phyloP scores from a whole-genome alignment of 2,329 filamentous ascomycete species.

The Sporothrix humicola region DNA sequence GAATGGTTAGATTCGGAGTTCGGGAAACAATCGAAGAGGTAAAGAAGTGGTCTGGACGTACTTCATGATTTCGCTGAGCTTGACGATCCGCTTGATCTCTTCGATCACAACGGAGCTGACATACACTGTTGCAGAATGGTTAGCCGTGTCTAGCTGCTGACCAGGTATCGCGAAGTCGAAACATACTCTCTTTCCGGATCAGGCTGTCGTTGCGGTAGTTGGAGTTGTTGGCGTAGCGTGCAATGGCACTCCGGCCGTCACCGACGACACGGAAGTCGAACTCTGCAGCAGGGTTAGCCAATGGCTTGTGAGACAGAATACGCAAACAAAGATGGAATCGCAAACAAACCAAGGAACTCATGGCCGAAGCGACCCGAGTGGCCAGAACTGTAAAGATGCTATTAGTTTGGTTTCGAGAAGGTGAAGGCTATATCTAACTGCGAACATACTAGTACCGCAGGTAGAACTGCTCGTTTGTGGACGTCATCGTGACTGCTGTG shows the following conservation, averaged over 20 bases:
- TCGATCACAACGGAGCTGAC: constrained; percentile 88
- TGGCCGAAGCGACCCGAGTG: constrained; percentile 97
- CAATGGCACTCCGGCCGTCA: constrained; percentile 90
- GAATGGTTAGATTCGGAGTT: background rate
- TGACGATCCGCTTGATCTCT: constrained; percentile 97
- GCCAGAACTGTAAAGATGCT: constrained; percentile 71
- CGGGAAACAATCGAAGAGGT: background rate
- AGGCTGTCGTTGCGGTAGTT: constrained; percentile 99
- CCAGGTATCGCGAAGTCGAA: no score
- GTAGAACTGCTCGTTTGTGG: constrained; percentile 84
- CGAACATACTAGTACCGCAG: constrained; percentile 89
- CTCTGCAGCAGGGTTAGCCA: constrained; percentile 61
- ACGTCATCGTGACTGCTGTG: constrained; percentile 53
- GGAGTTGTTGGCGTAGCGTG: constrained; percentile 98
- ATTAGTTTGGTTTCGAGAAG: constrained; percentile 14
- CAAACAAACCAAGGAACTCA: constrained; percentile 83
- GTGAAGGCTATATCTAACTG: no score
- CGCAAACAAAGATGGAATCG: background rate
- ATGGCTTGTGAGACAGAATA: constrained; percentile 12
- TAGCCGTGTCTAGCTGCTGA: constrained; percentile 5
- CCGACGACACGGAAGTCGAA: constrained; percentile 94
- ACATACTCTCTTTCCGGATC: constrained; percentile 97
- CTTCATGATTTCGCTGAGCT: constrained; percentile 97
- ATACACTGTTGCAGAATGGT: constrained; percentile 70
- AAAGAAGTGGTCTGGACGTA: constrained; percentile 52